Conservation (phyloP, 352 stramenopile genomes). For the Phytophthora nicotianae region DNA sequence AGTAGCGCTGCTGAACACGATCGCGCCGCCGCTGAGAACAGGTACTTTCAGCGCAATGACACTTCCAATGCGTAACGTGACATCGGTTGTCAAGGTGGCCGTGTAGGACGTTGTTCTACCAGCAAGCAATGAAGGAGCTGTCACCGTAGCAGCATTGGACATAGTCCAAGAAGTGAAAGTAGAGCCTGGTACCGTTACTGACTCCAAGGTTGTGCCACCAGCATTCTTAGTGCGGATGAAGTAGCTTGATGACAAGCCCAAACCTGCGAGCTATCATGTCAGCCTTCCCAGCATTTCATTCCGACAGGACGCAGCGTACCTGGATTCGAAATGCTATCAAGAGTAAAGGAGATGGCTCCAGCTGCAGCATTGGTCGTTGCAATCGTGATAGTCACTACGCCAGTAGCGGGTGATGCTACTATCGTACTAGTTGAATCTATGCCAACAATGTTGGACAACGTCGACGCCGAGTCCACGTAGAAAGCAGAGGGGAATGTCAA, state of each 20-base stretch:
- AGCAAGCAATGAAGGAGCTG: conserved; percentile 31
- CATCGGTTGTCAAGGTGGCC: conserved; percentile 47
- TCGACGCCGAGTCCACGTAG: conserved; percentile 37
- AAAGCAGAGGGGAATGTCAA: conserved; percentile 62
- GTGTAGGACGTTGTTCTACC: conserved; percentile 40
- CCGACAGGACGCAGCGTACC: conserved; percentile 22
- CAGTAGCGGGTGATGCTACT: conserved; percentile 25
- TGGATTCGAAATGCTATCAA: conserved; percentile 66
- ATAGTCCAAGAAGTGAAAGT: conserved; percentile 38
- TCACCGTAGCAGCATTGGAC: conserved; percentile 32
- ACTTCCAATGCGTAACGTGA: conserved; percentile 47
- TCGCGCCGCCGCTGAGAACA: conserved; percentile 39
- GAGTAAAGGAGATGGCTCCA: conserved; percentile 46
- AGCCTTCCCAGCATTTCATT: not conserved
- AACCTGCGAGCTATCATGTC: conserved; percentile 29
- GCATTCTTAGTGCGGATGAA: conserved; percentile 44
- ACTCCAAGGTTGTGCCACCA: conserved; percentile 41
- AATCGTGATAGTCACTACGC: conserved; percentile 48
- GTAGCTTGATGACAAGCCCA: conserved; percentile 44
- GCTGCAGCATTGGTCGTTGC: conserved; percentile 13
- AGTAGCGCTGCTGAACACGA: conserved; percentile 32
- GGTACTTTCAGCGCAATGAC: conserved; percentile 58
- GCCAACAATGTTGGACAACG: conserved; percentile 26
- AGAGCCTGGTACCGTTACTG: conserved; percentile 32
- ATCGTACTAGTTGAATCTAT: conserved; percentile 40